Conservation (phyloP, 2,329 filamentous ascomycete genomes). For the Neofusicoccum kwambonambiense region DNA sequence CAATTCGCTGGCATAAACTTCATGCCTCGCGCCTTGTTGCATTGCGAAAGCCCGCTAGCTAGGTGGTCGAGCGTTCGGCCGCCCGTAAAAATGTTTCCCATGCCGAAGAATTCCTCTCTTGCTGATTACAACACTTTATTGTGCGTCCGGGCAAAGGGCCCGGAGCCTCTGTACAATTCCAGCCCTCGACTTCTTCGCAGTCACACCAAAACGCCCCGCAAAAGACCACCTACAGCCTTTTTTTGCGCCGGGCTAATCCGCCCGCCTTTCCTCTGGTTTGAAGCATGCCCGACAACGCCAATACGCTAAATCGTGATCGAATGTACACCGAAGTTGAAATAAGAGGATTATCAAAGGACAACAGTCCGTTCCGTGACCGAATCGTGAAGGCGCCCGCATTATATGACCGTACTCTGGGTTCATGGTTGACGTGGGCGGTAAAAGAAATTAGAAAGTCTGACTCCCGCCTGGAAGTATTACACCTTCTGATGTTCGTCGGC, state of each 20-base stretch:
- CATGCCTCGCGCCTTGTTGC: not conserved
- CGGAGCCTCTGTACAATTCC: not conserved
- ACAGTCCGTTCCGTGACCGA: not conserved
- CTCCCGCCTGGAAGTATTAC: not conserved
- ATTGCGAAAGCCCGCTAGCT: not conserved
- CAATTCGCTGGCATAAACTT: too few relatives aligned
- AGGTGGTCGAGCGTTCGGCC: not conserved
- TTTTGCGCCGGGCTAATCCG: not conserved
- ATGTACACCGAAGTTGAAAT: slow-evolving; percentile 6
- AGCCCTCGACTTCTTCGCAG: not conserved
- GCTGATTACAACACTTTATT: not conserved
- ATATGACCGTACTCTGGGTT: not conserved
- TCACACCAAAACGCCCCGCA: not conserved
- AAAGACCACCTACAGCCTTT: not conserved
- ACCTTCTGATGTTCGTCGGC: slow-evolving; percentile 12
- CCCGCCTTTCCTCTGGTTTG: slow-evolving; percentile 5
- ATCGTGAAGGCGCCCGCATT: not conserved
- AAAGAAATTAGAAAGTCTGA: not conserved
- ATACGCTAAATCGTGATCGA: not conserved
- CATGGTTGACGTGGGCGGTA: not conserved
- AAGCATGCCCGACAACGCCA: slow-evolving; percentile 4
- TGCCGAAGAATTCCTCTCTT: not conserved
- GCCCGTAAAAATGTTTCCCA: not conserved
- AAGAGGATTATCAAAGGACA: slow-evolving; percentile 6
- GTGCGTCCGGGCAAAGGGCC: not conserved